Evolutionary conservation across 768 basidiomycete genomes (phyloP).

Genomic region (Collybiopsis luxurians): DNA sequence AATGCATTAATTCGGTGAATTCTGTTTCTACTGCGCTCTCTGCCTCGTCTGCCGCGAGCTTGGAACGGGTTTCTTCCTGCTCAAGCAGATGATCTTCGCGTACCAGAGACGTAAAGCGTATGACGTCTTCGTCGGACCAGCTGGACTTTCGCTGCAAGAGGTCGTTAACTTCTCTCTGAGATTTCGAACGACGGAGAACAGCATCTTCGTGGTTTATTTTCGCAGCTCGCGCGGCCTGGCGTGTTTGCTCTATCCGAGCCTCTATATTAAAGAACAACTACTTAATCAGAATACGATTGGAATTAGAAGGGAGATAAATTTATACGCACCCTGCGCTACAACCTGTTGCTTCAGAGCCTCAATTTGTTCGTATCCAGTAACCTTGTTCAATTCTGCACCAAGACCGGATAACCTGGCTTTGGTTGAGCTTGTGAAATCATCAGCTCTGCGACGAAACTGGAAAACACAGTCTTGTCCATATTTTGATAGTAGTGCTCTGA

Average conservation of each 20-base stretch:
- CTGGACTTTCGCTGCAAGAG: conserved; percentile 87
- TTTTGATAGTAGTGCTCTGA: conserved; percentile 37
- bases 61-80: conserved; percentile 71
- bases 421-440: conserved; percentile 55
- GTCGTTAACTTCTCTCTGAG: conserved; percentile 95
- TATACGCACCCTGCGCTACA: conserved; percentile 70
- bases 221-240: conserved; percentile 64
- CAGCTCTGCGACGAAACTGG: conserved; percentile 50
- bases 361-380: conserved; percentile 91
- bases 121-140: conserved; percentile 92
- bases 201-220: conserved; percentile 78
- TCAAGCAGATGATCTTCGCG: conserved; percentile 87
- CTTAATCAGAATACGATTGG: conserved; percentile 3
- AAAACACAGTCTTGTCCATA: conserved; percentile 48
- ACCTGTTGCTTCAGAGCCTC: conserved; percentile 78
- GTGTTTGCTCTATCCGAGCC: conserved; percentile 62
- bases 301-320: background rate
- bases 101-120: conserved; percentile 85
- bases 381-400: conserved; percentile 76
- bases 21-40: conserved; percentile 85
- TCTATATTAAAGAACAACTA: conserved; percentile 55
- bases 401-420: conserved; percentile 66
- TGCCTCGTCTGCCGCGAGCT: conserved; percentile 58
- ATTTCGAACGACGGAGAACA: conserved; percentile 74
- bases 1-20: conserved; percentile 84